Percentiles rank a stretch among this genome's conserved stretches.
These are phyloP conservation scores for Trichoderma sp. DNA, from an alignment of 2,329 filamentous ascomycete species.

Conservation along the genomic window DNA sequence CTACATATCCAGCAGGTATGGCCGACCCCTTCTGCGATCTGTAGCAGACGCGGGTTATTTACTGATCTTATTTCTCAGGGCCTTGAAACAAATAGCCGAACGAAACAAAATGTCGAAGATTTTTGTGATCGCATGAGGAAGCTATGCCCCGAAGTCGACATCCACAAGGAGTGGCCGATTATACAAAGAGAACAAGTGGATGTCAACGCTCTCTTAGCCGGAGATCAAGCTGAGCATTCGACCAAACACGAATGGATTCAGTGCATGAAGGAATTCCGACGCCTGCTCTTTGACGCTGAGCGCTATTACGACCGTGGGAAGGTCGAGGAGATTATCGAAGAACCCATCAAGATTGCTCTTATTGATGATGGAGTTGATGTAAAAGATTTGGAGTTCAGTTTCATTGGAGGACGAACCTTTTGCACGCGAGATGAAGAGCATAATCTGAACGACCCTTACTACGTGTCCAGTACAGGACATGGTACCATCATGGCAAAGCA, in stretches of 20 bases:
- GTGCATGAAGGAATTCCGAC: constrained; percentile 28
- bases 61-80: constrained; percentile 14
- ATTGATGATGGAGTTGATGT: constrained; percentile 41
- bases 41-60: not conserved
- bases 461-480: constrained; percentile 29
- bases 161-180: constrained; percentile 17
- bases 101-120: constrained; percentile 20
- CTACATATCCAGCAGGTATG: constrained; percentile 25
- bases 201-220: not conserved
- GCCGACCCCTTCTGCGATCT: not conserved
- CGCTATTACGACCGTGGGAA: constrained; percentile 13
- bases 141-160: constrained; percentile 15
- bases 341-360: constrained; percentile 34
- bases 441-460: constrained; percentile 26
- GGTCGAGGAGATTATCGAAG: constrained; percentile 20
- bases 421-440: constrained; percentile 23
- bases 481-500: constrained; percentile 31
- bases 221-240: constrained; percentile 20
- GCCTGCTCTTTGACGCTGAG: constrained; percentile 24
- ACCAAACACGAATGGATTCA: constrained; percentile 28
- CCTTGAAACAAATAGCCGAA: constrained; percentile 22
- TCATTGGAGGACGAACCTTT: constrained; percentile 30
- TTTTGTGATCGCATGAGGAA: constrained; percentile 22
- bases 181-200: constrained; percentile 9
- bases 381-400: constrained; percentile 27